These are phyloP conservation scores for Volvox carteri DNA, from an alignment of 163 green algal genomes.

Conservation along the genomic window DNA sequence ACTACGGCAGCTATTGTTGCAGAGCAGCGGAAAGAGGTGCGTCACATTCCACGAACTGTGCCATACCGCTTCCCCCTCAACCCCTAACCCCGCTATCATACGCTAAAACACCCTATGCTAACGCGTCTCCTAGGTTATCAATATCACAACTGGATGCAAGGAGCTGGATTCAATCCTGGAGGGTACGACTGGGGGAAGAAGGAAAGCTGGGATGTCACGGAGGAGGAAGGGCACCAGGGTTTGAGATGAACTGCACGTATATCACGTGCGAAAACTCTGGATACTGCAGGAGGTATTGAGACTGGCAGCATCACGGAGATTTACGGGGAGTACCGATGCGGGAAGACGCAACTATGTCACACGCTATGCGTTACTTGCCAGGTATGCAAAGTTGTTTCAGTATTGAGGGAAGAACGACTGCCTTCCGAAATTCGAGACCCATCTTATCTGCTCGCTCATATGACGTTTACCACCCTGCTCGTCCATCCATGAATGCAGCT, in stretches of 20 bases:
- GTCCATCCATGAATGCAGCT: slow-evolving; percentile 83
- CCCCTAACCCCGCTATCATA: no score
- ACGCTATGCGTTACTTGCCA: slow-evolving; percentile 98
- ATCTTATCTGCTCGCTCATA: no score
- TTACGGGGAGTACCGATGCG: slow-evolving; percentile 97
- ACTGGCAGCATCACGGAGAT: slow-evolving; percentile 98
- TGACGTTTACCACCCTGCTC: no score
- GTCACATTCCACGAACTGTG: no score
- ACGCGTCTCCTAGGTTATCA: slow-evolving; percentile 89
- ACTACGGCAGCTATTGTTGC: slow-evolving; percentile 91
- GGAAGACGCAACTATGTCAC: slow-evolving; percentile 99
- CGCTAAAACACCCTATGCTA: no score
- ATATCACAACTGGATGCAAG: slow-evolving; percentile 93
- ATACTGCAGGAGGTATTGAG: slow-evolving; percentile 92
- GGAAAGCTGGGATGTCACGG: no score
- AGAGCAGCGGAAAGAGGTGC: slow-evolving; percentile 77
- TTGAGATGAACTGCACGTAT: not conserved
- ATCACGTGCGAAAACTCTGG: no score
- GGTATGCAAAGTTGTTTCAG: slow-evolving; percentile 68
- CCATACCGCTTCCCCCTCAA: no score
- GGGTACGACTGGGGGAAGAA: slow-evolving; percentile 70
- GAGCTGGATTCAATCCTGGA: slow-evolving; percentile 96
- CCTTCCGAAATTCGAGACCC: no score
- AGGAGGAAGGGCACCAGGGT: not conserved
- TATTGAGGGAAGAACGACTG: no score